A percentile compares a stretch with the other conserved stretches of the same genome.
These are phyloP conservation scores for Podaxis rugospora DNA, from an alignment of 768 basidiomycete species.

Conservation along the genomic window DNA sequence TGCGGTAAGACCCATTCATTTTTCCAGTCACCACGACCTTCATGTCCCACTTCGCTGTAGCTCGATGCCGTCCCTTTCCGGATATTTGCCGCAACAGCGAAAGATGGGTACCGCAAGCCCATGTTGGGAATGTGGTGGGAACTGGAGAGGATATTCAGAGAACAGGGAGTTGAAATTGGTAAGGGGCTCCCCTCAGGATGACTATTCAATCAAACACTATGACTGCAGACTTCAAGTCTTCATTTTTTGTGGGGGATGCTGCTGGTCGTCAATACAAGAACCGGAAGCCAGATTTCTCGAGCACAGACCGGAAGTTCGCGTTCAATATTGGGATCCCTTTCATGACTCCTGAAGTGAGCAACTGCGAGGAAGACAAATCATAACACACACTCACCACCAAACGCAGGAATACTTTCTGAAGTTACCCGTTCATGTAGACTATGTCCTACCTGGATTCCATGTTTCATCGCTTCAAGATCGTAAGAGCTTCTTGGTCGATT, in stretches of 20 bases:
- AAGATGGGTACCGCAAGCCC: conserved; percentile 80
- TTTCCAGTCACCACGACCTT: neutral
- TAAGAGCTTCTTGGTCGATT: conserved; percentile 18
- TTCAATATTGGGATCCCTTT: conserved; percentile 71
- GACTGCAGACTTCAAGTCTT: conserved; percentile 51
- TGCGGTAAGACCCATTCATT: conserved; percentile 36
- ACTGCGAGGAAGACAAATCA: neutral
- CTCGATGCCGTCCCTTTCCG: conserved; percentile 72
- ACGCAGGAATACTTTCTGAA: conserved; percentile 77
- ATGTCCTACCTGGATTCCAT: conserved; percentile 63
- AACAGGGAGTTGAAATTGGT: conserved; percentile 66
- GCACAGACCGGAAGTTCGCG: conserved; percentile 85
- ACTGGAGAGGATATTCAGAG: conserved; percentile 55
- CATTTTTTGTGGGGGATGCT: conserved; percentile 88
- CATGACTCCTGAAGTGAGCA: conserved; percentile 74
- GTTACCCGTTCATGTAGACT: conserved; percentile 35
- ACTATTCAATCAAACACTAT: neutral
- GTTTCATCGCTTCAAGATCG: conserved; percentile 42
- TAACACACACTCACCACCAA: neutral
- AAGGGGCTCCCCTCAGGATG: conserved; percentile 10
- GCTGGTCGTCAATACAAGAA: conserved; percentile 62
- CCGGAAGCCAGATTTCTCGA: conserved; percentile 60
- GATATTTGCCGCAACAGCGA: conserved; percentile 70
- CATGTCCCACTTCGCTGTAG: conserved; percentile 29
- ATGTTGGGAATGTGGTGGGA: conserved; percentile 85